Evolutionary conservation across 2,329 filamentous ascomycete species (phyloP), one percentile per base, ranked within the genome.

Genomic region (Cercospora zeae-maydis): DNA sequence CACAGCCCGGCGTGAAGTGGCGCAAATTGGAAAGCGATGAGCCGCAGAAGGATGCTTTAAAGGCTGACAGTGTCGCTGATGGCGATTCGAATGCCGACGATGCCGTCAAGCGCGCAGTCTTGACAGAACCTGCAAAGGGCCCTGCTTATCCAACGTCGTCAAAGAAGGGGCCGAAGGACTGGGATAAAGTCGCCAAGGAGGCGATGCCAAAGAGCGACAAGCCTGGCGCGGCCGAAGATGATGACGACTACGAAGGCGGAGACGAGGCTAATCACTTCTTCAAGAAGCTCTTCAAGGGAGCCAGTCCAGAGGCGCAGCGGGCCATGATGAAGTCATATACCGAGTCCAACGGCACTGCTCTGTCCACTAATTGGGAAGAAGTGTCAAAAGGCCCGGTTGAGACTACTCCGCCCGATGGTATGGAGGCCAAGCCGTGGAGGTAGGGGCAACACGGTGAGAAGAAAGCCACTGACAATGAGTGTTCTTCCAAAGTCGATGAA

Each of bases 271-370:
- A 96, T 70, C 74, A 77, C 10, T 98, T 97, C 79, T 99, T 99
- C 82, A 95, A 96, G 82, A 88, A 89, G 72, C 81, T 99, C 1
- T 98, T 93, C 78, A 86, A 89, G 66, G 82, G 81, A 36, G 87
- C 91, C 0, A 87, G 89, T 54, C 86, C 88, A 0, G 93, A 99
- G 70, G 91, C 91, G 63, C 87, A 87, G 73, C 86, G 92, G 1
- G 95, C 95, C 8, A 99, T 99, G 95, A 91, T 96, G 86, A 99
- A 99, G 85, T 96, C 91, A 74, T 98, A 91, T 73, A 83, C 87
- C 13, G 93, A 99, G 81, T 97, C 93, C 76, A 95, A 96, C 70
- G 95, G 95, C 4, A 99, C 95, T 0, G 85, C 90, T 2, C 79
- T 99, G 55, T 97, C 92, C 76, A 99, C 95, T 0, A 92, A 93